Base-by-base conservation (phyloP, 345 rosid species). In the Cardiospermum halicacabum region DNA sequence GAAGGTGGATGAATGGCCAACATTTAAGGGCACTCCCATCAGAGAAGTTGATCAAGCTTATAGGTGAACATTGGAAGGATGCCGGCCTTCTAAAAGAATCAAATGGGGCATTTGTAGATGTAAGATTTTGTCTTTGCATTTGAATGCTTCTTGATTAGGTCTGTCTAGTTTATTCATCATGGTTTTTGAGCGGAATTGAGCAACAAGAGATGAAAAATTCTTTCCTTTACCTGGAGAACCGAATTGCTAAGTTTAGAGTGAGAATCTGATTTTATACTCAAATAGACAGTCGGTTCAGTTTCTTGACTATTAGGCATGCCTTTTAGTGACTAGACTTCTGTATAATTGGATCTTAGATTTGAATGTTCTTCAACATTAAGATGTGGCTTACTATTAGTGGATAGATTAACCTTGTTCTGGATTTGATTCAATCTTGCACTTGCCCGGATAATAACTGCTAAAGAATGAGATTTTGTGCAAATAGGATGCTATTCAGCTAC, bases 1-100 rank as follows among this genome's bases (percentile, higher is more conserved):
- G 24, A 75, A 92, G 98, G 87, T 92, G 98, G 98, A 92, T 92
- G 96, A 92, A 92, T 77, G 98, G 98, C 56, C 98, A 82, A 75
- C 91, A 89, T 79, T 64, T 92, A 60, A 86, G 80, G 72, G 77
- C 85, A 25, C 78, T 87, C 67, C 88, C 96, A 60, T 72, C 67
- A 36, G 91, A 89, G 56, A 71, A 85, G 75, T 67, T 87, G 66
- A 76, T 73, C 27, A 78, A 75, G 58, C 84, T 88, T 62, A 76
- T 93, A 69, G 97, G 97, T 75, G 89, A 88, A 69, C 85, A 64
- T 69, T 93, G 98, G 98, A 93, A 88, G 78, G 74, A 64, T 55
- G 63, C 77, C 1, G 87, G 92, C 43, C 77, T 89, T 74, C 82
- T 90, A 50, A 62, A 64, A 43, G 84, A 82, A 31, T 81, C 95